Evolutionary conservation across 192 early-diverging fungal genomes (phyloP).

Genomic region (Helicostylum pulchrum): DNA sequence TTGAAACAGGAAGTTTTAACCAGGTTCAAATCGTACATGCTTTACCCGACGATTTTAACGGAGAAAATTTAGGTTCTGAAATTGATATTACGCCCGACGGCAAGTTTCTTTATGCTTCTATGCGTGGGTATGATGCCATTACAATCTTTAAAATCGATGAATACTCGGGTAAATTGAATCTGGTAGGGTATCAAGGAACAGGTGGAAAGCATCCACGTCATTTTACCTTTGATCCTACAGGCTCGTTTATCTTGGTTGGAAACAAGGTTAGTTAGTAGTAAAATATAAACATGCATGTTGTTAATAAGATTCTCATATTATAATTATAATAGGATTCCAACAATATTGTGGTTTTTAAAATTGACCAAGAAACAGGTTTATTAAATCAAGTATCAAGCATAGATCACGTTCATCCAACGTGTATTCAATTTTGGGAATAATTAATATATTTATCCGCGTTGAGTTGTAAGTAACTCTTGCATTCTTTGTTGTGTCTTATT

Average conservation of each 20-base stretch:
- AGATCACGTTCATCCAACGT: conserved; percentile 22
- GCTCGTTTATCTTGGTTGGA: conserved; percentile 26
- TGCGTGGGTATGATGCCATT: conserved; percentile 34
- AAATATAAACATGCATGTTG: neutral
- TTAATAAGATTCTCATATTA: neutral
- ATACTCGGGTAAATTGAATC: conserved; percentile 24
- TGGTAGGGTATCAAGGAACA: conserved; percentile 17
- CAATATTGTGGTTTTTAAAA: conserved; percentile 31
- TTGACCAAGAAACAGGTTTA: conserved; percentile 22
- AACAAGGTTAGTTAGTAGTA: conserved; percentile 37
- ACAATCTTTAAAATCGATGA: conserved; percentile 28
- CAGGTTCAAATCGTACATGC: conserved; percentile 25
- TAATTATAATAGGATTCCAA: conserved; percentile 24
- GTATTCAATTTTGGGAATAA: conserved; percentile 34
- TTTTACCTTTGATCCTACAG: conserved; percentile 35
- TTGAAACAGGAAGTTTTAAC: conserved; percentile 17
- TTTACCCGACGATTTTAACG: conserved; percentile 26
- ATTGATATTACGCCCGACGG: conserved; percentile 31
- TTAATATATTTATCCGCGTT: conserved; percentile 11
- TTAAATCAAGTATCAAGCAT: conserved; percentile 13
- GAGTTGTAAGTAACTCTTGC: conserved; percentile 32
- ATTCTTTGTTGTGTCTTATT: conserved; percentile 35
- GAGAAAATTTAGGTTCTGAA: conserved; percentile 21
- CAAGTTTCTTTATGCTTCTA: conserved; percentile 27
- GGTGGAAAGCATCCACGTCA: conserved; percentile 32